Evolutionary conservation across 306 rosid species (phyloP).

Genomic region (Mimosa pudica): DNA sequence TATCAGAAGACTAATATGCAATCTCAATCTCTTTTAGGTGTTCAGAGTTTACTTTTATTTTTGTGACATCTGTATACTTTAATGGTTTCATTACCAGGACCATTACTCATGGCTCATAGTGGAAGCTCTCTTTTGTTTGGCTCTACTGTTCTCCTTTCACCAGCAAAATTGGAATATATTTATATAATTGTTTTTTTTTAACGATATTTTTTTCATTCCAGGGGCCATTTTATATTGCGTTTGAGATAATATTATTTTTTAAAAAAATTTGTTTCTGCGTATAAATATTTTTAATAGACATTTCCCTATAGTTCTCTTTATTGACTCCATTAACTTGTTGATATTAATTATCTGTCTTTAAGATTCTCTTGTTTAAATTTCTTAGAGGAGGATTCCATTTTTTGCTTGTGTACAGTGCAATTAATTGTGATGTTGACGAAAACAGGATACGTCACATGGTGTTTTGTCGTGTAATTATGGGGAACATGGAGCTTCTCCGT

Average conservation of each 20-base stretch:
- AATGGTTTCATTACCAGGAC: slow-evolving; percentile 9
- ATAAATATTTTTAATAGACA: background rate
- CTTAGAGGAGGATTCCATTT: slow-evolving; percentile 35
- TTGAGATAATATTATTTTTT: background rate
- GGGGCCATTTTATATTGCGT: background rate
- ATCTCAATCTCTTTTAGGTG: background rate
- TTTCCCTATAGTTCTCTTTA: slow-evolving; percentile 10
- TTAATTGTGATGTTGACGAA: slow-evolving; percentile 66
- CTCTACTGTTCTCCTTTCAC: slow-evolving; percentile 12
- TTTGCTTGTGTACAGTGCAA: slow-evolving; percentile 54
- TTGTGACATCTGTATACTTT: slow-evolving; percentile 1
- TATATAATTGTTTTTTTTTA: background rate
- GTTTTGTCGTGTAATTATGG: slow-evolving; percentile 71
- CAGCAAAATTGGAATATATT: slow-evolving; percentile 5
- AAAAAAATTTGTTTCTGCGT: background rate
- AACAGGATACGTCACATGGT: slow-evolving; percentile 56
- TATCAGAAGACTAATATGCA: background rate
- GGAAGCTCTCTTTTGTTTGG: slow-evolving; percentile 1
- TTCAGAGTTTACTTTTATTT: background rate
- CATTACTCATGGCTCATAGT: slow-evolving; percentile 3
- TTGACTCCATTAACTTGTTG: background rate
- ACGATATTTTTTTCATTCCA: background rate
- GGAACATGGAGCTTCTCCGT: slow-evolving; percentile 57
- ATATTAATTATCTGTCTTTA: slow-evolving; percentile 17
- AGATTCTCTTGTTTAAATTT: slow-evolving; percentile 20